Percentiles rank a stretch among this genome's conserved stretches.
Conservation (phyloP, 2,329 filamentous ascomycete species). For the Pseudocercospora cruenta region DNA sequence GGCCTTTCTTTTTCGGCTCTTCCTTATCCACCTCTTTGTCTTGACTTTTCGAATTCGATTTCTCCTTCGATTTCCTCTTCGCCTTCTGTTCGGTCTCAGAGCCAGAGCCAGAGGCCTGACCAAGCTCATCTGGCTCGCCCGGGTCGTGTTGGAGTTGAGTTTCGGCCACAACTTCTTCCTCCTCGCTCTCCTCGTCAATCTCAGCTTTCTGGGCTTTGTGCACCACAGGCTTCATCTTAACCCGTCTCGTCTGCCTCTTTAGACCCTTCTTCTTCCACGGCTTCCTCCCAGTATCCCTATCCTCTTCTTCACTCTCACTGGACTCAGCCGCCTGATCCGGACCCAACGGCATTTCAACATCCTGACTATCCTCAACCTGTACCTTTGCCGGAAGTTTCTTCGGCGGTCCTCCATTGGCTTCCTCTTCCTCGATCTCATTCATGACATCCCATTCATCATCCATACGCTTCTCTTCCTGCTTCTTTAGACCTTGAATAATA, state of each 20-base stretch:
- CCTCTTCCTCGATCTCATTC: slow-evolving; percentile 66
- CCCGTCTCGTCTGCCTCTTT: slow-evolving; percentile 73
- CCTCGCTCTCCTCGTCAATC: slow-evolving; percentile 16
- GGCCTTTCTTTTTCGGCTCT: slow-evolving; percentile 41
- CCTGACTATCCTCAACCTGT: slow-evolving; percentile 48
- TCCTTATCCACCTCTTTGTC: slow-evolving; percentile 12
- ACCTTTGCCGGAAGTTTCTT: slow-evolving; percentile 35
- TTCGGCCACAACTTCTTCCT: slow-evolving; percentile 24
- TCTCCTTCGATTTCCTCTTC: slow-evolving; percentile 12
- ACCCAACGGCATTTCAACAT: slow-evolving; percentile 48
- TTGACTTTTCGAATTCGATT: slow-evolving; percentile 9
- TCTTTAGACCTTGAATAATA: slow-evolving; percentile 71
- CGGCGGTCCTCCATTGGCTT: slow-evolving; percentile 22
- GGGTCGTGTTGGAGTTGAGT: slow-evolving; percentile 22
- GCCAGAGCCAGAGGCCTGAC: neutral
- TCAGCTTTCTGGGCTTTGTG: slow-evolving; percentile 37
- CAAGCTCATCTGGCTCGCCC: slow-evolving; percentile 11
- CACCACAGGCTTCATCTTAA: slow-evolving; percentile 56
- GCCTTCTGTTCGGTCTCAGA: neutral
- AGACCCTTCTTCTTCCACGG: slow-evolving; percentile 82
- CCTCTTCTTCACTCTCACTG: slow-evolving; percentile 62
- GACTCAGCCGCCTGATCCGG: slow-evolving; percentile 45
- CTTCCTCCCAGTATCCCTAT: slow-evolving; percentile 51
- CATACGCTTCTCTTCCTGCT: slow-evolving; percentile 68
- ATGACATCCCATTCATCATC: slow-evolving; percentile 77